These are phyloP conservation scores for Phlebiopsis flavidoalba DNA, from an alignment of 768 basidiomycete genomes.

Conservation along the genomic window DNA sequence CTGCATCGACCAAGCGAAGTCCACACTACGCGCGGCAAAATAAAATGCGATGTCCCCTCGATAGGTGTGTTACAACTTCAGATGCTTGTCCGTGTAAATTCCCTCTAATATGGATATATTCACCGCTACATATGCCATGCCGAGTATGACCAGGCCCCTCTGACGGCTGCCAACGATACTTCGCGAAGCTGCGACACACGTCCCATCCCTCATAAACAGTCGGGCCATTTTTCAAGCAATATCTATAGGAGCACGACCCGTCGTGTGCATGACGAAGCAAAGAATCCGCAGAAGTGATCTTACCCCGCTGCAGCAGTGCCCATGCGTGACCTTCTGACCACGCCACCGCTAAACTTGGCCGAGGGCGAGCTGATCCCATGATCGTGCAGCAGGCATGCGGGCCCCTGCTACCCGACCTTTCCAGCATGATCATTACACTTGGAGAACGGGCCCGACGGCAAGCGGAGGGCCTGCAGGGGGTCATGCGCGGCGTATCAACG, in stretches of 20 bases:
- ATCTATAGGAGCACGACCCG: not conserved
- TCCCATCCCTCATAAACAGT: not conserved
- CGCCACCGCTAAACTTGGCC: not conserved
- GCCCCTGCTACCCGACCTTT: too few species aligned
- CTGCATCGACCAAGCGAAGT: too few species aligned
- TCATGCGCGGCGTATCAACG: slow-evolving; percentile 5
- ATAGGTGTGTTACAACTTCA: not conserved
- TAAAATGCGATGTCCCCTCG: not conserved
- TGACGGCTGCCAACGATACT: not conserved
- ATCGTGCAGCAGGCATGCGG: not conserved
- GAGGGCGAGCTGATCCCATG: not conserved
- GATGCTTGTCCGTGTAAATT: not conserved
- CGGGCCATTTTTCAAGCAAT: not conserved
- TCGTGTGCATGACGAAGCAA: not conserved
- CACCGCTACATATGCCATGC: not conserved
- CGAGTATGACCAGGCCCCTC: not conserved
- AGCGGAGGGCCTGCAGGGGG: not conserved
- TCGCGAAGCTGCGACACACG: not conserved
- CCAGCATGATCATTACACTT: too few species aligned
- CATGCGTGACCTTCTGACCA: not conserved
- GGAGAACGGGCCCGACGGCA: not conserved
- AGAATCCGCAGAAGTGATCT: not conserved
- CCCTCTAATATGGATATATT: not conserved
- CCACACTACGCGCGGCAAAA: too few species aligned
- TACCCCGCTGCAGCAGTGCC: not conserved